Conservation (phyloP, 805 yeast genomes). For the Lipomyces orientalis region DNA sequence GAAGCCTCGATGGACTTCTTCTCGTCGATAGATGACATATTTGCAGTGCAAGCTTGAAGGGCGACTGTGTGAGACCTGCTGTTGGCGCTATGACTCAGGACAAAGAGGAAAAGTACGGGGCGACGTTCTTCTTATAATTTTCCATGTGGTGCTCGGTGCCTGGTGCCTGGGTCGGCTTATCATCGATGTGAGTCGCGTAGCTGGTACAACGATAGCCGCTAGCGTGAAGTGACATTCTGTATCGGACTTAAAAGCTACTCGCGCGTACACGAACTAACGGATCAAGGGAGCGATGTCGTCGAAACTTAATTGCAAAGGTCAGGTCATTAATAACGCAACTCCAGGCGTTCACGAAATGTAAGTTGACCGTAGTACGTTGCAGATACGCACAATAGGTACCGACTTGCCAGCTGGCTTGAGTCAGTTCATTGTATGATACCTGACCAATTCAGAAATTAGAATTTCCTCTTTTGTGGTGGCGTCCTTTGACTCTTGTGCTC, state of each 20-base stretch:
- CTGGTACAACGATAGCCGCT: not conserved
- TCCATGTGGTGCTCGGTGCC: too few species aligned
- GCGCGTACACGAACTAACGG: not conserved
- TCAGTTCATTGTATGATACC: too few species aligned
- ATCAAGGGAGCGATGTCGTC: not conserved
- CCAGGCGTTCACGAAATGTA: not conserved
- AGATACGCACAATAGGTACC: too few species aligned
- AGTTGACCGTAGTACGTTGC: too few species aligned
- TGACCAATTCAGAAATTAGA: too few species aligned
- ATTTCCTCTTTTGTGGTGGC: too few species aligned
- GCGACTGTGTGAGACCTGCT: not conserved
- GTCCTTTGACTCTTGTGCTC: too few species aligned
- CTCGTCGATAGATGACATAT: slow-evolving; percentile 2
- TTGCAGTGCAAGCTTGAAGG: slow-evolving; percentile 46
- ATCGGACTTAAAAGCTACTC: too few species aligned
- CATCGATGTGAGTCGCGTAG: not conserved
- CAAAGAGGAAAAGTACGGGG: not conserved
- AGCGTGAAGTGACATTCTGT: not conserved
- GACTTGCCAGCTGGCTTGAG: too few species aligned
- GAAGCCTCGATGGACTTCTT: not conserved
- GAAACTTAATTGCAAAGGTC: not conserved
- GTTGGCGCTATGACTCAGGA: not conserved
- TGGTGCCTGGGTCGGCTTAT: not conserved
- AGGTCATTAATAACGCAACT: not conserved
- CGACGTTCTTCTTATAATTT: not conserved